These are phyloP conservation scores for Rhododendron vialii DNA, from an alignment of 148 eudicot species.

Conservation along the genomic window DNA sequence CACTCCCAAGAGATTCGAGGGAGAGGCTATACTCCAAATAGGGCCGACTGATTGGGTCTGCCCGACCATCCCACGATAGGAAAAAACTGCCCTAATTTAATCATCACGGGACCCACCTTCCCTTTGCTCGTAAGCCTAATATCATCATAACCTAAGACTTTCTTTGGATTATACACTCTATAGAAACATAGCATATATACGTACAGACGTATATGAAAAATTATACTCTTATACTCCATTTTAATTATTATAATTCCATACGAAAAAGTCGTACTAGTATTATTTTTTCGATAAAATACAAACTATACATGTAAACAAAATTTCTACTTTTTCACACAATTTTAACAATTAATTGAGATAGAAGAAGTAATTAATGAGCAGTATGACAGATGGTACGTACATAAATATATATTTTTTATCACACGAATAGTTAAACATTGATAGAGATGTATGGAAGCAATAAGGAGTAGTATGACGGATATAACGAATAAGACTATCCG, in stretches of 20 bases:
- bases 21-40: background rate
- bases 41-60: background rate
- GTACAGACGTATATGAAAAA: background rate
- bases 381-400: background rate
- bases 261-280: background rate
- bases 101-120: constrained; percentile 44
- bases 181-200: background rate
- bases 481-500: too few species aligned
- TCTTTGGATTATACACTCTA: too few species aligned
- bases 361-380: background rate
- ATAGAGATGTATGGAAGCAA: too few species aligned
- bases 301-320: background rate
- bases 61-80: constrained; percentile 38
- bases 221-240: background rate
- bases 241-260: background rate
- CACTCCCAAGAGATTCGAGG: background rate
- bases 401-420: too few species aligned
- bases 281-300: background rate
- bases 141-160: constrained; percentile 25
- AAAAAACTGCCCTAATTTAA: constrained; percentile 32
- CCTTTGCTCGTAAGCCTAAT: constrained; percentile 49
- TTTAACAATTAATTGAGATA: background rate
- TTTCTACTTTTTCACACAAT: background rate
- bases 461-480: too few species aligned
- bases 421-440: too few species aligned